phyloP scores from a whole-genome alignment of 2,329 filamentous ascomycete genomes.

The Aspergillus neoniger region DNA sequence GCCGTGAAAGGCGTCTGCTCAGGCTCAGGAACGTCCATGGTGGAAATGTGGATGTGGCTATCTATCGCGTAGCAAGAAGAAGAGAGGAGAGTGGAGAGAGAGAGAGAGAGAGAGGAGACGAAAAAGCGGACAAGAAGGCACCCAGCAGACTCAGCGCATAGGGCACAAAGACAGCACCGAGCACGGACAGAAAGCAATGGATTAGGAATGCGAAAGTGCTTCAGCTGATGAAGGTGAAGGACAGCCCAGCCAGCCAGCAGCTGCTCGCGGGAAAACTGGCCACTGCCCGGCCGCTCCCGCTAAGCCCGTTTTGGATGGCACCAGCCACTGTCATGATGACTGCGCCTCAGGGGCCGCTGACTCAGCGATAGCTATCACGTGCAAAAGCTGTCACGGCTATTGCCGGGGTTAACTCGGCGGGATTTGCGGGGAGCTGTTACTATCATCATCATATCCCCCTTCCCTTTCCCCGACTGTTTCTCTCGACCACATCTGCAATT shows the following conservation, averaged over 20 bases:
- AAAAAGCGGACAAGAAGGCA: slow-evolving; percentile 5
- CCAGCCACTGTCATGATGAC: slow-evolving; percentile 23
- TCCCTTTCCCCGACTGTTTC: background rate
- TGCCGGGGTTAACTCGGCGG: slow-evolving; percentile 1
- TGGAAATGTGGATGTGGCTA: slow-evolving; percentile 17
- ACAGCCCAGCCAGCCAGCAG: background rate
- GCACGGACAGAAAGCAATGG: background rate
- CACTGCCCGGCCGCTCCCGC: slow-evolving; percentile 25
- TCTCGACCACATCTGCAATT: background rate
- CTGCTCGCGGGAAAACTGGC: slow-evolving; percentile 31
- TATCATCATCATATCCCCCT: slow-evolving; percentile 1
- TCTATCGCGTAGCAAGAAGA: background rate
- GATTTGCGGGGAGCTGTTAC: slow-evolving; percentile 3
- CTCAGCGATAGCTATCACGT: slow-evolving; percentile 14
- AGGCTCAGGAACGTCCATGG: slow-evolving; percentile 83
- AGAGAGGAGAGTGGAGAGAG: background rate
- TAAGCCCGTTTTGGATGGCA: slow-evolving; percentile 12
- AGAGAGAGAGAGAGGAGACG: slow-evolving; percentile 12
- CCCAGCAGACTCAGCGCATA: background rate
- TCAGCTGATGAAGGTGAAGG: background rate
- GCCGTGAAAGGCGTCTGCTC: slow-evolving; percentile 90
- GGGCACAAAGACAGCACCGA: background rate
- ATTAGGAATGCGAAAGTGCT: slow-evolving; percentile 2
- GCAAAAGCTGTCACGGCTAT: background rate
- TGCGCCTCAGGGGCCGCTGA: slow-evolving; percentile 18